A percentile compares a stretch with the other conserved stretches of the same genome.
Conservation (phyloP, 345 rosid genomes). For the Dimocarpus longan region DNA sequence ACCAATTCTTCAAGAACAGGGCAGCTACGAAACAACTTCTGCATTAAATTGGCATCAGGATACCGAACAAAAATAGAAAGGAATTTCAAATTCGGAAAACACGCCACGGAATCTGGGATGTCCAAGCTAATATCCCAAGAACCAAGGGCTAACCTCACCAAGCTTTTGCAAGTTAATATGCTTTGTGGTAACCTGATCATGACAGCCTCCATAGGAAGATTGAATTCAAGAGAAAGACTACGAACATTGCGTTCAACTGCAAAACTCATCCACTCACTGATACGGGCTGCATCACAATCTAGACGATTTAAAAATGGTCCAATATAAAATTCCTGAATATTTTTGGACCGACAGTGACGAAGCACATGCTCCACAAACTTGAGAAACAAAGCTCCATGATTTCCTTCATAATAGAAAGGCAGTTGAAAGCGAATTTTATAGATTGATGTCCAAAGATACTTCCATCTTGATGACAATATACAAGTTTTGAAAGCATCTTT, state of each 20-base stretch:
- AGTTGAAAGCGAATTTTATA: neutral
- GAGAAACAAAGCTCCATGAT: neutral
- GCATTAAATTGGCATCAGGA: neutral
- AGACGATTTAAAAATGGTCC: neutral
- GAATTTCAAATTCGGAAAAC: neutral
- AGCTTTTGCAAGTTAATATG: neutral
- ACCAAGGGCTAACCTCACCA: neutral
- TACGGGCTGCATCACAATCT: neutral
- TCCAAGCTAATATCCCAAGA: neutral
- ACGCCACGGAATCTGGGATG: neutral
- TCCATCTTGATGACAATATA: constrained; percentile 22
- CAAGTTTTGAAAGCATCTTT: constrained; percentile 5
- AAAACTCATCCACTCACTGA: neutral
- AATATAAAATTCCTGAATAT: neutral
- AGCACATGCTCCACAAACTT: neutral
- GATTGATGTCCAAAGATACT: neutral
- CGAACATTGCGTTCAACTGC: neutral
- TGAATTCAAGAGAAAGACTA: neutral
- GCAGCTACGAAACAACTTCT: neutral
- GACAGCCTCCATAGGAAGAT: neutral
- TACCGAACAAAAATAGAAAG: neutral
- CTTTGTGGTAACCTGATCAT: neutral
- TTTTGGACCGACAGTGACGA: neutral
- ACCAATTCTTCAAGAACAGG: neutral
- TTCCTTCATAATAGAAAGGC: no score